Conservation (phyloP, 257 asterid genomes). For the Nicotiana tomentosiformis region DNA sequence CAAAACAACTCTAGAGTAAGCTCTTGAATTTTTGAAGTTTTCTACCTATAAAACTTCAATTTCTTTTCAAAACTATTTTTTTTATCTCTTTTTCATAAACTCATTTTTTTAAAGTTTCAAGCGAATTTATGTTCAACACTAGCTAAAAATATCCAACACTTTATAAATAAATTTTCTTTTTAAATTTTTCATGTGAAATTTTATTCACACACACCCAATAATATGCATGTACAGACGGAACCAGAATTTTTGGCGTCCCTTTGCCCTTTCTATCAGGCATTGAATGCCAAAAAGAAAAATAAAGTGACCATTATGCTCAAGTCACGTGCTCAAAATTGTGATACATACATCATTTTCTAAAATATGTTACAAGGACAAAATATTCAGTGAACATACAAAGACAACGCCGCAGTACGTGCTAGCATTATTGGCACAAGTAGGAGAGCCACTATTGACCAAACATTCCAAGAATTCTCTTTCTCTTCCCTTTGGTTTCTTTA, state of each 20-base stretch:
- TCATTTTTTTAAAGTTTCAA: too few species aligned
- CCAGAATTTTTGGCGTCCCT: background rate
- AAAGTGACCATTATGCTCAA: background rate
- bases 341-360: background rate
- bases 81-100: too few species aligned
- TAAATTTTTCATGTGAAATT: too few species aligned
- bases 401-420: background rate
- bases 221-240: too few species aligned
- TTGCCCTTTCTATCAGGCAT: background rate
- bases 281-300: background rate
- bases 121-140: too few species aligned
- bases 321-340: background rate
- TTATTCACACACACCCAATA: too few species aligned
- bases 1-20: too few species aligned
- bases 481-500: background rate
- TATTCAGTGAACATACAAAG: background rate
- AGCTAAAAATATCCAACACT: too few species aligned
- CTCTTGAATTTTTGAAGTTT: too few species aligned
- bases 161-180: too few species aligned
- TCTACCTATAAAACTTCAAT: too few species aligned
- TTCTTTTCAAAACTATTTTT: too few species aligned
- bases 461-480: background rate
- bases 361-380: background rate
- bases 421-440: background rate
- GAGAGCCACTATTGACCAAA: background rate